Conservation (phyloP, 768 basidiomycete genomes). For the Sporobolomyces roseus region DNA sequence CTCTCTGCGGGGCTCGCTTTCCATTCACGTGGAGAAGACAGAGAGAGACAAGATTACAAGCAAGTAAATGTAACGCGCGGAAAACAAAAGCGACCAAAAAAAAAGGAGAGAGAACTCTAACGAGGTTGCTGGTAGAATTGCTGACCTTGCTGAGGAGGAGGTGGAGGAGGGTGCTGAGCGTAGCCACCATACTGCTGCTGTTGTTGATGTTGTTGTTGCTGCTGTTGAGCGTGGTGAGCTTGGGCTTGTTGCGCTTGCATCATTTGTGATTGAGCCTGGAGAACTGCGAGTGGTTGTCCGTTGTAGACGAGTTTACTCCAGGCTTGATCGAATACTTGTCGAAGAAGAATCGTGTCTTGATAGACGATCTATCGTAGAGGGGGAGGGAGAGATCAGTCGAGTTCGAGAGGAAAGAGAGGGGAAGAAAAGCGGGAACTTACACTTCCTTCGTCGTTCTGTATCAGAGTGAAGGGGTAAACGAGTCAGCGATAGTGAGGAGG, state of each 20-base stretch:
- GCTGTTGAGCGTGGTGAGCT: not conserved
- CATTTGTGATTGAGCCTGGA: conserved; percentile 1
- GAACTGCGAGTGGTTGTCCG: conserved; percentile 23
- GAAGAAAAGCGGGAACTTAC: conserved; percentile 4
- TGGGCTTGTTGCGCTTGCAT: not conserved
- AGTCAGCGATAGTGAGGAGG: not conserved
- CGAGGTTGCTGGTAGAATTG: conserved; percentile 10
- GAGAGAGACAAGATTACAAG: too few species aligned
- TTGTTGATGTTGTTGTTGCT: not conserved
- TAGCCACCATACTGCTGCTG: conserved; percentile 2
- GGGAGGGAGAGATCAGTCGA: not conserved
- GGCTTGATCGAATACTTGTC: conserved; percentile 27
- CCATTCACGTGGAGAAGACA: too few species aligned
- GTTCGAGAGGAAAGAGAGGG: not conserved
- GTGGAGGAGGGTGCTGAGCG: not conserved
- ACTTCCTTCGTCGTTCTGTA: conserved; percentile 37
- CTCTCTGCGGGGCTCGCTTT: too few species aligned
- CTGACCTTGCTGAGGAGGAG: not conserved
- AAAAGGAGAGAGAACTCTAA: not conserved
- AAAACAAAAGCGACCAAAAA: not conserved
- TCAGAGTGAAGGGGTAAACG: not conserved
- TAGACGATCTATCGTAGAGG: conserved; percentile 27
- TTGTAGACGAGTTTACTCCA: conserved; percentile 17
- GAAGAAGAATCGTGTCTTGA: conserved; percentile 33
- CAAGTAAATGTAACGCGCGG: not conserved